A percentile compares a stretch with the other conserved stretches of the same genome.
phyloP scores from a whole-genome alignment of 805 yeast species.

The Suhomyces sp. region DNA sequence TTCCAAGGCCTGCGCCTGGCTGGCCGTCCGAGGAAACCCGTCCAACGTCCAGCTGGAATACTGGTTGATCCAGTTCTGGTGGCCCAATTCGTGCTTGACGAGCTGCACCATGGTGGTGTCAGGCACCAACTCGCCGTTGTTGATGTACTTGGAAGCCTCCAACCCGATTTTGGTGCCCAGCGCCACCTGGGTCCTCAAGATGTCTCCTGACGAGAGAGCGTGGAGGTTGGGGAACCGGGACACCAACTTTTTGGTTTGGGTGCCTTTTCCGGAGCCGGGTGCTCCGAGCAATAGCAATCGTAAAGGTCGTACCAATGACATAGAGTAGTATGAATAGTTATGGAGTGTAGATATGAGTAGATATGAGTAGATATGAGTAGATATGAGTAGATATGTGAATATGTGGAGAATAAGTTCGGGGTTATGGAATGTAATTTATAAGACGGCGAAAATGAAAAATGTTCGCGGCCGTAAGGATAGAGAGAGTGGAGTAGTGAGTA shows the following conservation, averaged over 20 bases:
- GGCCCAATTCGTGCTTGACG: constrained; percentile 48
- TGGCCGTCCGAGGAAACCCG: constrained; percentile 84
- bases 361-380: no score
- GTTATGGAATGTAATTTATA: not conserved
- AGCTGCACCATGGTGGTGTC: constrained; percentile 63
- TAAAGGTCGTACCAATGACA: constrained; percentile 36
- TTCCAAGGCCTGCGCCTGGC: constrained; percentile 66
- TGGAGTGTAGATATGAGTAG: no score
- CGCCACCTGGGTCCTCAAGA: constrained; percentile 66
- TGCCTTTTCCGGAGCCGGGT: constrained; percentile 96
- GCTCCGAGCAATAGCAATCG: constrained; percentile 82
- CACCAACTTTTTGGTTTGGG: constrained; percentile 68
- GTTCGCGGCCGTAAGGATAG: no score
- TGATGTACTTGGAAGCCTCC: constrained; percentile 55
- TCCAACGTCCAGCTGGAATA: constrained; percentile 71
- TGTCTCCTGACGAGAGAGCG: constrained; percentile 81
- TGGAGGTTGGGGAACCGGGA: constrained; percentile 50
- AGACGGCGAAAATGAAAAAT: not conserved
- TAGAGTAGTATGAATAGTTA: no score
- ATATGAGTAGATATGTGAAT: no score
- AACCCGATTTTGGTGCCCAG: constrained; percentile 51
- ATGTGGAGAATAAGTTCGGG: no score
- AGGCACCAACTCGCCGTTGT: constrained; percentile 68
- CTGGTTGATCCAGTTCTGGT: constrained; percentile 41
- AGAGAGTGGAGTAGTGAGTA: no score